Evolutionary conservation across 176 grass and related monocot species (phyloP), one percentile per base, ranked within the genome.

Genomic region (Oryza brachyantha): DNA sequence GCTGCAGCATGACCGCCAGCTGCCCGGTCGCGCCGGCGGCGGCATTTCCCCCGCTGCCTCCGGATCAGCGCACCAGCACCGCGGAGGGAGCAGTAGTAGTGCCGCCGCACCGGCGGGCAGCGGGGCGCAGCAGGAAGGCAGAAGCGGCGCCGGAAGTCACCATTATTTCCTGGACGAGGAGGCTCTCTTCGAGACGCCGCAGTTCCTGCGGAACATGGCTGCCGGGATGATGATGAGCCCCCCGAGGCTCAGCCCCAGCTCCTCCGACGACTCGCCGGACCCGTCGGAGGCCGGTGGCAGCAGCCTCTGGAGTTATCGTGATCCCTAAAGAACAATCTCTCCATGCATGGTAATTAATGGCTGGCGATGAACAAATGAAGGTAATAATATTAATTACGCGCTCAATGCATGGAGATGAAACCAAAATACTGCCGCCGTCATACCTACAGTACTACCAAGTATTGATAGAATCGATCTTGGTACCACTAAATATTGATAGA

Each of bases 221-320:
- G 91, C 92, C 67, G 94, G 94, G 72, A 97, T 97, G 91, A 91
- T 97, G 87, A 92, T 97, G 94, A 94, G 85, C 73, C 94, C 94
- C 3, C 94, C 94, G 7, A 88, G 84, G 81, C 70, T 94, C 66
- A 90, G 81, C 64, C 88, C 64, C 11, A 43, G 62, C n/a, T 74
- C 89, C 11, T 84, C 89, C 35, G 87, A 92, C 36, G 79, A 88
- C 59, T 87, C 81, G 8, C 81, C 81, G 9, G 86, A 87, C 50
- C 73, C 67, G 8, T 90, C 93, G 0, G 93, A 86, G 3, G 65
- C 82, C 16, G 87, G 76, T 61, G 77, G 65, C 43, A 83, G 61
- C 87, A 83, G 61, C 87, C 85, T 89, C 60, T 97, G 93, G 93
- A 93, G 82, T 74, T 97, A 93, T 50, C 74, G 83, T 8, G 88